Conservation (phyloP, 106 monocot genomes). For the Dendrobium nobile region DNA sequence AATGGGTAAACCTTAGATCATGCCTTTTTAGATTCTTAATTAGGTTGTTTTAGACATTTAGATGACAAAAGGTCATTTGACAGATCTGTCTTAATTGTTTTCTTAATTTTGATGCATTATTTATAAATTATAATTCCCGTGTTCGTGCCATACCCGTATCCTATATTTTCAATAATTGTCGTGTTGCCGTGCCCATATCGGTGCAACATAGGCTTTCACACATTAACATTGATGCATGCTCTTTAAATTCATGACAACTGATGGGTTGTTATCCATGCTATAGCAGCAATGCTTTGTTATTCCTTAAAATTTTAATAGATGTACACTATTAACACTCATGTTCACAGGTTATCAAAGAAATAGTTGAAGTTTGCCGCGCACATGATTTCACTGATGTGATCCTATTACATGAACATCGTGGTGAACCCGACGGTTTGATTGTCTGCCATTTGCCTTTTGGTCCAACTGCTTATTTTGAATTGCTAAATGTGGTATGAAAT, state of each 20-base stretch:
- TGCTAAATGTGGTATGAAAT: slow-evolving; percentile 88
- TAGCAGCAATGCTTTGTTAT: background rate
- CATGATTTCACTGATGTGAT: slow-evolving; percentile 95
- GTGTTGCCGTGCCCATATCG: no score
- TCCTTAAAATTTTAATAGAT: background rate
- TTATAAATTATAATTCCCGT: no score
- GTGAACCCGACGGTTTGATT: slow-evolving; percentile 83
- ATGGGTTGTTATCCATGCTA: no score
- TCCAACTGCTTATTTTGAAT: slow-evolving; percentile 91
- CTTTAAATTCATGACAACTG: background rate
- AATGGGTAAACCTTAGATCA: no score
- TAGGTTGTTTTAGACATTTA: no score
- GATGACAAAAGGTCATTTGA: no score
- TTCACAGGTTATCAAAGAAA: slow-evolving; percentile 85
- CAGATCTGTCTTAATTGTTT: no score
- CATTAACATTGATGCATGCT: background rate
- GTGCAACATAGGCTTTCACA: no score
- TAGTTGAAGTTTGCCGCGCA: slow-evolving; percentile 71
- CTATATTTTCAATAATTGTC: no score
- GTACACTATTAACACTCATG: background rate
- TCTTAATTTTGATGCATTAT: no score
- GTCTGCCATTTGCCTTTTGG: slow-evolving; percentile 93
- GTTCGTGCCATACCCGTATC: no score
- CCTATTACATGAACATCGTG: slow-evolving; percentile 93
- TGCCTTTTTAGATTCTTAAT: no score